These are phyloP conservation scores for Metrosideros polymorpha DNA, from an alignment of 441 rosid species.

Conservation along the genomic window DNA sequence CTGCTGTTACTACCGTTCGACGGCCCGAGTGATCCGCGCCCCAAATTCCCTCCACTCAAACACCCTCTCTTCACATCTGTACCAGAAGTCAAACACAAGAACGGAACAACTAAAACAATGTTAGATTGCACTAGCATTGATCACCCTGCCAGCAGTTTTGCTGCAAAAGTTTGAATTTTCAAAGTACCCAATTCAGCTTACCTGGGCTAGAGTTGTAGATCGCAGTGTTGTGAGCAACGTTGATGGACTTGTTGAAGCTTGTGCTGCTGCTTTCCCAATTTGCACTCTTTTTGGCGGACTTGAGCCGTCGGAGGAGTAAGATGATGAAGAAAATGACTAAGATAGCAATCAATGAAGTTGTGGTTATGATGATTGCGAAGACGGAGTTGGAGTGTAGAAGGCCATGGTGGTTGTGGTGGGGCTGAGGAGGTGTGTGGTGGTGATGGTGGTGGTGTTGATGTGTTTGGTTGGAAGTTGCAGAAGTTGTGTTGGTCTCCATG, in stretches of 20 bases:
- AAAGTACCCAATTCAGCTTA: slow-evolving; percentile 4
- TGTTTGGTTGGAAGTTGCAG: slow-evolving; percentile 8
- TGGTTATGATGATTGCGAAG: slow-evolving; percentile 31
- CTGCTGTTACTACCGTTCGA: background rate
- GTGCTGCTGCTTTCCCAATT: slow-evolving; percentile 19
- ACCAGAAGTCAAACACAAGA: background rate
- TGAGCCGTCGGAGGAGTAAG: slow-evolving; percentile 40
- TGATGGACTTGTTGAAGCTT: slow-evolving; percentile 10
- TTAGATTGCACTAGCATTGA: background rate
- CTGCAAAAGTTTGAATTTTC: background rate
- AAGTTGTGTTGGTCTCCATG: slow-evolving; percentile 33
- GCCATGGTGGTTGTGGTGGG: slow-evolving; percentile 16
- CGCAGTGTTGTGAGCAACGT: slow-evolving; percentile 25
- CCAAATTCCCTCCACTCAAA: slow-evolving; percentile 33
- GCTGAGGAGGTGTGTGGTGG: slow-evolving; percentile 16
- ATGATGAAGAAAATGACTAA: slow-evolving; percentile 32
- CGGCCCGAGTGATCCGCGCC: background rate
- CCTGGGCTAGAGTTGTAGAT: slow-evolving; percentile 64
- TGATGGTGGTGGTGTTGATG: slow-evolving; percentile 6
- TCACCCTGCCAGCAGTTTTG: background rate
- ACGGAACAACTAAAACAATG: background rate
- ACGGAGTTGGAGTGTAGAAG: slow-evolving; percentile 35
- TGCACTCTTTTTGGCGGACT: slow-evolving; percentile 21
- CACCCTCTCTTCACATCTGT: slow-evolving; percentile 64
- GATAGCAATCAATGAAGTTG: slow-evolving; percentile 26